Percentiles rank a stretch among this genome's conserved stretches.
These are phyloP conservation scores for Cystobasidium slooffiae DNA, from an alignment of 1,284 basidiomycete species.

Conservation along the genomic window DNA sequence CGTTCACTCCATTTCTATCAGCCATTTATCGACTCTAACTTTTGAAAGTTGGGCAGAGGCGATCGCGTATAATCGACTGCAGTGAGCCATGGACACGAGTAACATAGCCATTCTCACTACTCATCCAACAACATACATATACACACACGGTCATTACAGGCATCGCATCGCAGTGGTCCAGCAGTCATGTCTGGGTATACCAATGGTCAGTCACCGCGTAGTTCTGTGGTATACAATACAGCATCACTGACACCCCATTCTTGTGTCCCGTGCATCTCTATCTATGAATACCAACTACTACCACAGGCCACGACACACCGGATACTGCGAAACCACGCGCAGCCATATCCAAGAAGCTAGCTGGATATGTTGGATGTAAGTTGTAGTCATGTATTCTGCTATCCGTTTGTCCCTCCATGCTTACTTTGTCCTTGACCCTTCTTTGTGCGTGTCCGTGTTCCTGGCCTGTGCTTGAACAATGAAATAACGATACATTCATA, in stretches of 20 bases:
- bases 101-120: neutral
- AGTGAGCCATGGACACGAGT: neutral
- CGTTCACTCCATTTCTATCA: no score
- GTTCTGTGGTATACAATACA: neutral
- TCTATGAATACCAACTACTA: slow-evolving; percentile 8
- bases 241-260: slow-evolving; percentile 3
- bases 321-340: neutral
- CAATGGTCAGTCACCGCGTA: slow-evolving; percentile 1
- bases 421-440: no score
- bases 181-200: slow-evolving; percentile 24
- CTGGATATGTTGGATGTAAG: slow-evolving; percentile 69
- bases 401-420: neutral
- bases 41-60: neutral
- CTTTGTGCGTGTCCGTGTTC: no score
- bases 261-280: neutral
- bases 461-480: no score
- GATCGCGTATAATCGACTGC: slow-evolving; percentile 7
- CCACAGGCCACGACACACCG: slow-evolving; percentile 4
- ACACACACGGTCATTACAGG: neutral
- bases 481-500: slow-evolving; percentile 45
- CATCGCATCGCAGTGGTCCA: neutral
- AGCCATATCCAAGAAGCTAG: slow-evolving; percentile 86
- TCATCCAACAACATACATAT: neutral
- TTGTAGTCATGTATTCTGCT: slow-evolving; percentile 12
- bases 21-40: neutral